Evolutionary conservation across 306 rosid species (phyloP).

Genomic region (Senna siamea): DNA sequence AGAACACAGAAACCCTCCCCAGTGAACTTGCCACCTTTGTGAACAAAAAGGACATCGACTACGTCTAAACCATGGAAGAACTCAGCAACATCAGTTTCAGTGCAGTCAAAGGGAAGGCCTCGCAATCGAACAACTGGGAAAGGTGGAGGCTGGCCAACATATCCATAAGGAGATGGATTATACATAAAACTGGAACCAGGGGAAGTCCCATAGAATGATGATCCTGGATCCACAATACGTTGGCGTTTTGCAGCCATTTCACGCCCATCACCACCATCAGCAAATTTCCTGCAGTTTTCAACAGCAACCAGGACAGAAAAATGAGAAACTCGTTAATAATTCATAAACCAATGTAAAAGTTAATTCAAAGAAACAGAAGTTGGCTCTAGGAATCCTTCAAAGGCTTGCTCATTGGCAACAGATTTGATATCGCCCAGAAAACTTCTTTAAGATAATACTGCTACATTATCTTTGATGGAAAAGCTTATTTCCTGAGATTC

Average conservation of each 20-base stretch:
- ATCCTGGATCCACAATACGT: constrained; percentile 59
- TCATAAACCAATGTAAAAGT: not conserved
- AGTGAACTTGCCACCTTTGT: constrained; percentile 61
- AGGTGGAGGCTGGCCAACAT: constrained; percentile 62
- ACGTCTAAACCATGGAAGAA: constrained; percentile 75
- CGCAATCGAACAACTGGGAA: constrained; percentile 73
- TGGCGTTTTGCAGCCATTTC: constrained; percentile 82
- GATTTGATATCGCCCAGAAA: not conserved
- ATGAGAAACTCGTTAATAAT: constrained; percentile 34
- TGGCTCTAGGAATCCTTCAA: not conserved
- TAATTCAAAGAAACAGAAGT: not conserved
- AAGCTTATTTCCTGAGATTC: not conserved
- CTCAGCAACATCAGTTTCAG: constrained; percentile 71
- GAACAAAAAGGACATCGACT: constrained; percentile 67
- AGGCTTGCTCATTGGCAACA: not conserved
- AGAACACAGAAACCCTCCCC: constrained; percentile 77
- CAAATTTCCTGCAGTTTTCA: constrained; percentile 41
- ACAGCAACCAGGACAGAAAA: constrained; percentile 12
- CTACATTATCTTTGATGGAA: not conserved
- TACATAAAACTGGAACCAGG: constrained; percentile 65
- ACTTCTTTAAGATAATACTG: not conserved
- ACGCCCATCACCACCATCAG: constrained; percentile 65
- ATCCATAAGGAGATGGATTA: constrained; percentile 61
- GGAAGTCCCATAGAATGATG: constrained; percentile 64
- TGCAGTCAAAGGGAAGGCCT: constrained; percentile 76